These are phyloP conservation scores for Penicillium corylophilum DNA, from an alignment of 2,329 filamentous ascomycete genomes.

Conservation along the genomic window DNA sequence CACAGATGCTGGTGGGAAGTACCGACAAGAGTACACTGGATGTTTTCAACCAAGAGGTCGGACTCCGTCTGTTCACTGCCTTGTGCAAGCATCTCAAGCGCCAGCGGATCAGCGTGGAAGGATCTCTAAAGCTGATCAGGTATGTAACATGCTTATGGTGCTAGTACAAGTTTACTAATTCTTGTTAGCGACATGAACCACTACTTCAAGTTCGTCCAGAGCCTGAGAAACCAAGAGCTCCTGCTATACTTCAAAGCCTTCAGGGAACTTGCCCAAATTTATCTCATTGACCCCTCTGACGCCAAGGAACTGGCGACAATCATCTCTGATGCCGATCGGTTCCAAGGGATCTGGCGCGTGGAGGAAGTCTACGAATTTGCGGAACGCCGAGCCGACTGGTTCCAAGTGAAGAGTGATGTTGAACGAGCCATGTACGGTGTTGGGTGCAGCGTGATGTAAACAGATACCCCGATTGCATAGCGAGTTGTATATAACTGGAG, in stretches of 20 bases:
- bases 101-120: conserved; percentile 85
- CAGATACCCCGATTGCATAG: conserved; percentile 22
- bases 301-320: conserved; percentile 94
- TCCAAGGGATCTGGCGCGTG: conserved; percentile 86
- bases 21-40: conserved; percentile 98
- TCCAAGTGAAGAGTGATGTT: conserved; percentile 79
- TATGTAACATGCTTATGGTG: too few relatives aligned
- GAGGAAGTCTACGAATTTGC: conserved; percentile 99
- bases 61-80: conserved; percentile 83
- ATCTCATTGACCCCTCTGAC: conserved; percentile 80
- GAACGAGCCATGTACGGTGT: conserved; percentile 97
- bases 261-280: conserved; percentile 91
- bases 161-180: conserved; percentile 9
- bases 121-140: conserved; percentile 85
- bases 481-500: conserved; percentile 10
- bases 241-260: conserved; percentile 88
- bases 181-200: conserved; percentile 79
- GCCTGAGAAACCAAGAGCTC: conserved; percentile 78
- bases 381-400: conserved; percentile 92
- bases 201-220: conserved; percentile 81
- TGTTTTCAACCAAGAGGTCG: conserved; percentile 97
- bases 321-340: conserved; percentile 87
- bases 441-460: conserved; percentile 81
- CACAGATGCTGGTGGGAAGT: conserved; percentile 86
- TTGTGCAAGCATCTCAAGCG: conserved; percentile 97